These are phyloP conservation scores for Epichloe sibirici DNA, from an alignment of 2,329 filamentous ascomycete genomes.

Conservation along the genomic window DNA sequence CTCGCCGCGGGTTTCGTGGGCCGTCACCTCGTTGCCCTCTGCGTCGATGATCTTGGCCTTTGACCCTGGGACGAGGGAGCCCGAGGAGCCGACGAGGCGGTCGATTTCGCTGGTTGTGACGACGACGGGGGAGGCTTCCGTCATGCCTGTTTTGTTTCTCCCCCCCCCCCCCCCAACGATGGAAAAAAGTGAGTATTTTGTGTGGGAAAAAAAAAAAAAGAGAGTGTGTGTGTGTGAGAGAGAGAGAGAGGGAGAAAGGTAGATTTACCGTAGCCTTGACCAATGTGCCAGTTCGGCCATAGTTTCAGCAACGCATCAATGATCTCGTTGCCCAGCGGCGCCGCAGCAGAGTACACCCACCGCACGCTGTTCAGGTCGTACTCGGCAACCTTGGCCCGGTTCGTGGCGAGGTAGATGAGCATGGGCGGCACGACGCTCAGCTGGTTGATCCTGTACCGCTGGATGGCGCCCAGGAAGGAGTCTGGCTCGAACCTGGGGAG, in stretches of 20 bases:
- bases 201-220: constrained; percentile 11
- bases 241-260: too few relatives aligned
- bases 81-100: constrained; percentile 56
- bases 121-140: constrained; percentile 63
- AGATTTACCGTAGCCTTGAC: constrained; percentile 54
- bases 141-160: constrained; percentile 41
- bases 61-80: constrained; percentile 50
- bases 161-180: too few relatives aligned
- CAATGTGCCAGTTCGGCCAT: constrained; percentile 52
- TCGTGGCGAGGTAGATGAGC: constrained; percentile 60
- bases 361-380: constrained; percentile 59
- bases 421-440: constrained; percentile 68
- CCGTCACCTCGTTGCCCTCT: constrained; percentile 57
- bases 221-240: too few relatives aligned
- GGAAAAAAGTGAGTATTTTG: background rate
- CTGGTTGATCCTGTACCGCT: constrained; percentile 54
- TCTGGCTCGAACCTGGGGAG: constrained; percentile 65
- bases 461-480: constrained; percentile 50
- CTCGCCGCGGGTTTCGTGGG: constrained; percentile 64
- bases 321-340: constrained; percentile 59
- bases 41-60: constrained; percentile 51
- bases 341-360: constrained; percentile 58
- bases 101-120: constrained; percentile 44
- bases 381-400: constrained; percentile 43
- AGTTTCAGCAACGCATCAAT: constrained; percentile 46